phyloP scores from a whole-genome alignment of 352 stramenopile genomes.

The Thalassiosira livingstoniorum region DNA sequence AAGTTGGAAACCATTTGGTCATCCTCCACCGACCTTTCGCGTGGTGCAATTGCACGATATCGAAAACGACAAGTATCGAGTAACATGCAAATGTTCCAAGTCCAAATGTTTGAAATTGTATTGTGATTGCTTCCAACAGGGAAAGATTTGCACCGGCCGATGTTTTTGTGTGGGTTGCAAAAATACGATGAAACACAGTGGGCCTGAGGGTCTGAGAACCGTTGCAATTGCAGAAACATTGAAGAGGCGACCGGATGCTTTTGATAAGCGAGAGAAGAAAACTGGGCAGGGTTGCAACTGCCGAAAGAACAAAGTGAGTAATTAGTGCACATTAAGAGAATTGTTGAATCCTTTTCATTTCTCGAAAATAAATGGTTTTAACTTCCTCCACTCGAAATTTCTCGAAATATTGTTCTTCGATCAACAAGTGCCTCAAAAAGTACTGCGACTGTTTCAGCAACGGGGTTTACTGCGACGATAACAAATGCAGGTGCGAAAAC shows the following conservation, averaged over 20 bases:
- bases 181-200: conserved; percentile 43
- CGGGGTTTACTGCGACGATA: conserved; percentile 30
- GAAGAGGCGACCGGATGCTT: conserved; percentile 70
- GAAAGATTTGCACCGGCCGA: conserved; percentile 36
- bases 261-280: conserved; percentile 43
- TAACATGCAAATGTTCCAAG: conserved; percentile 56
- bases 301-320: conserved; percentile 58
- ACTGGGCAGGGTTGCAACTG: conserved; percentile 48
- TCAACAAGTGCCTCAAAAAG: conserved; percentile 43
- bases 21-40: not conserved
- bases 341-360: too few species aligned
- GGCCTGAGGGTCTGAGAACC: conserved; percentile 27
- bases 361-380: too few species aligned
- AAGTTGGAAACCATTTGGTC: not conserved
- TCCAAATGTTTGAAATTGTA: conserved; percentile 66
- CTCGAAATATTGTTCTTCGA: not conserved
- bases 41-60: not conserved
- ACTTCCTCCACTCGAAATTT: not conserved
- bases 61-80: not conserved
- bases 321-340: not conserved
- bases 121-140: conserved; percentile 61
- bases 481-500: conserved; percentile 37
- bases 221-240: conserved; percentile 66
- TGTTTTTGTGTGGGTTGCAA: conserved; percentile 55
- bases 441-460: conserved; percentile 54